A percentile compares a stretch with the other conserved stretches of the same genome.
These are phyloP conservation scores for Phytophthora quininea DNA, from an alignment of 352 stramenopile species.

Conservation along the genomic window DNA sequence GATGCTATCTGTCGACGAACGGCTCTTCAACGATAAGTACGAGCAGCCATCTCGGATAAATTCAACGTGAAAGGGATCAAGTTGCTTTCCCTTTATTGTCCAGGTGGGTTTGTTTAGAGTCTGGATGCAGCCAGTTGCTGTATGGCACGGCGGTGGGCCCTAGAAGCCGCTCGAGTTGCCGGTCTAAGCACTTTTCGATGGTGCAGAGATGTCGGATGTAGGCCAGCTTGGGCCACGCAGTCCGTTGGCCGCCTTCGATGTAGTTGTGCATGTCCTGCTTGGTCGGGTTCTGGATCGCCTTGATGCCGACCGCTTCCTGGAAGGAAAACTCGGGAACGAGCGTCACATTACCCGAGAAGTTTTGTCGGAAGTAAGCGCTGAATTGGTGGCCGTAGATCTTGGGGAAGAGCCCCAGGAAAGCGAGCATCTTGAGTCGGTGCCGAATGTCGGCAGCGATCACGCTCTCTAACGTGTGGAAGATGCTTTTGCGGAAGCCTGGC, in stretches of 20 bases:
- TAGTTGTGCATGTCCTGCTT: conserved; percentile 74
- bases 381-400: conserved; percentile 85
- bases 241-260: conserved; percentile 87
- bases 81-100: background rate
- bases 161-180: conserved; percentile 38
- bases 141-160: conserved; percentile 24
- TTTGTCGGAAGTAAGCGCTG: conserved; percentile 87
- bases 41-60: too few species aligned
- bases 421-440: conserved; percentile 75
- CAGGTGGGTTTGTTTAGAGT: conserved; percentile 8
- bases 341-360: conserved; percentile 97
- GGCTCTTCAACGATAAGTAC: too few species aligned
- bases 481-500: conserved; percentile 64
- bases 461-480: conserved; percentile 82
- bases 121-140: conserved; percentile 33
- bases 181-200: conserved; percentile 84
- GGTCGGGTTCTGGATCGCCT: conserved; percentile 86
- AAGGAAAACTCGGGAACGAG: conserved; percentile 92
- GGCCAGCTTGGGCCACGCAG: conserved; percentile 91
- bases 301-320: conserved; percentile 79
- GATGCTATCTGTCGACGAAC: background rate
- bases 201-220: conserved; percentile 94
- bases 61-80: background rate
- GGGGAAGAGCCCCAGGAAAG: conserved; percentile 87
- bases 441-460: conserved; percentile 81